phyloP scores from a whole-genome alignment of 73 alveolate species.

The Loxodes magnus region DNA sequence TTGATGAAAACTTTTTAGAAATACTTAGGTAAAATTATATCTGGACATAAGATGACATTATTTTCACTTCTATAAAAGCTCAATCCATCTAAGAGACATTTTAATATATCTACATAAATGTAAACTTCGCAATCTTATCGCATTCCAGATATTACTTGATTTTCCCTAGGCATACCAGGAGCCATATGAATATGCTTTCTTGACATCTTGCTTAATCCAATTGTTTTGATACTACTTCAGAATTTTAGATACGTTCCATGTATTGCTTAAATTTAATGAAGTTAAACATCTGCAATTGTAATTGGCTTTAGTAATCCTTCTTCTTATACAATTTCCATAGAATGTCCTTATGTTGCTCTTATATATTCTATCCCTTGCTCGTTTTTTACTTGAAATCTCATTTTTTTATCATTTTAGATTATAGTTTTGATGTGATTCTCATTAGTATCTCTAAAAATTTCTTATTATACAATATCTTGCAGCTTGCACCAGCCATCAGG shows the following conservation, averaged over 20 bases:
- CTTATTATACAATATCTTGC: too few species aligned
- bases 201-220: constrained; percentile 59
- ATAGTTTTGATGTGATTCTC: constrained; percentile 24
- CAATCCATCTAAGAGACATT: constrained; percentile 53
- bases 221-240: constrained; percentile 32
- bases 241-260: constrained; percentile 62
- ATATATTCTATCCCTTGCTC: constrained; percentile 36
- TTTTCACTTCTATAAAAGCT: constrained; percentile 54
- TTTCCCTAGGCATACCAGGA: constrained; percentile 49
- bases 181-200: constrained; percentile 80
- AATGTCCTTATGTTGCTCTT: constrained; percentile 75
- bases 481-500: too few species aligned
- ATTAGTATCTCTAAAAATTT: too few species aligned
- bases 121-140: constrained; percentile 39
- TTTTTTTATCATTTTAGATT: constrained; percentile 54
- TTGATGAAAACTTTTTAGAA: constrained; percentile 16
- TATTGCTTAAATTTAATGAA: constrained; percentile 29
- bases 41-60: constrained; percentile 60
- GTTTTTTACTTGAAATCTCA: constrained; percentile 39
- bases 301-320: constrained; percentile 48
- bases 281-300: constrained; percentile 12
- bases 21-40: constrained; percentile 66
- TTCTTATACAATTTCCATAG: constrained; percentile 49
- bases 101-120: constrained; percentile 48
- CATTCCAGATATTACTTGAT: constrained; percentile 79